Evolutionary conservation across 2,329 filamentous ascomycete genomes (phyloP), one percentile per base, ranked within the genome.

Genomic region (Colletotrichum australisinense): DNA sequence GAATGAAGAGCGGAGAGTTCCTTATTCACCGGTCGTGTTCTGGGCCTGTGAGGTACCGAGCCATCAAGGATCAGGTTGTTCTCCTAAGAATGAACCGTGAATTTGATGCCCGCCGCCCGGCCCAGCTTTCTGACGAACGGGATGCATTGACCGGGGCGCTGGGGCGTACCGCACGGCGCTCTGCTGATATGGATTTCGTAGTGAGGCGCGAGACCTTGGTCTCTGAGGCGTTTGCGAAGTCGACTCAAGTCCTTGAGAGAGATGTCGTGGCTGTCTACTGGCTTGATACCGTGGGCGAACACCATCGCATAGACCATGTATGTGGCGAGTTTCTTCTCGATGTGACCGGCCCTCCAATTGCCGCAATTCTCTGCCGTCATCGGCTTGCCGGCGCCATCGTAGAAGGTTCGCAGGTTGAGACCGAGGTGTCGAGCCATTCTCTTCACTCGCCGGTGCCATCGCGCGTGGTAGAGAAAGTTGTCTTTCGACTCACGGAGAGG

Each of bases 261-360:
- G 6, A 63, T 4, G 0, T 49, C 19, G 0, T 46, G 26, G 4
- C 42, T 35, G 26, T 14, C 32, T 58, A 11, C 12, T 11, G 8
- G 32, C 14, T 16, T 52, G 9, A 55, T 52, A 1, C 22, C 28
- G 26, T 35, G 32, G 32, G 32, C 32, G 0, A 35, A 35, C 0
- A 85, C 76, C 0, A 84, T 72, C 0, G 78, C 64, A 8, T 78
- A 79, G 0, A 84, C 62, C 0, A 80, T 80, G 24, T 83, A 80
- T 0, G 80, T 77, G 0, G 83, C 81, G 0, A 86, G 79, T 68
- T 86, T 86, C 19, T 83, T 82, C 70, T 86, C 84, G 1, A 83
- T 81, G 26, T 86, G 84, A 0, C 81, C 78, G 0, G 80, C 81
- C 1, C 78, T 76, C 75, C 72, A 77, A 2, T 72, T 46, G 0